These are phyloP conservation scores for Sporisorium exsertum DNA, from an alignment of 1,284 basidiomycete species.

Conservation along the genomic window DNA sequence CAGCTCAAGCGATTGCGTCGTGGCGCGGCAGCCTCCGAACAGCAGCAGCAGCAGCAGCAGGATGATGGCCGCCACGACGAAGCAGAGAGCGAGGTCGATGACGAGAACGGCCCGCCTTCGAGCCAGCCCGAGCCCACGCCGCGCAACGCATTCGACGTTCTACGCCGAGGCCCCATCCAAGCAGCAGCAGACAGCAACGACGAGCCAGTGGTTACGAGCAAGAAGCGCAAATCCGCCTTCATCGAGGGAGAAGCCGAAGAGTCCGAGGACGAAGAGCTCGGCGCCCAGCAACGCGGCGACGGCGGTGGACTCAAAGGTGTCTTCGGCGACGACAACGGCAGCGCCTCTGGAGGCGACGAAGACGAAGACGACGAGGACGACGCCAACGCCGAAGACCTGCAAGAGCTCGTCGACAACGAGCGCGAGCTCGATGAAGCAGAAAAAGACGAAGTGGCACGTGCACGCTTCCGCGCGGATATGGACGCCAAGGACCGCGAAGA, in stretches of 20 bases:
- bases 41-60: background rate
- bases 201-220: conserved; percentile 5
- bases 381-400: conserved; percentile 59
- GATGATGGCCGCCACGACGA: conserved; percentile 1
- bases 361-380: conserved; percentile 58
- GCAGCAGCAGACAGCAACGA: background rate
- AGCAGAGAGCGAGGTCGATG: conserved; percentile 24
- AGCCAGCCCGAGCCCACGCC: conserved; percentile 33
- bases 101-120: conserved; percentile 28
- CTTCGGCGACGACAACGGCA: conserved; percentile 53
- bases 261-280: conserved; percentile 62
- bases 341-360: conserved; percentile 26
- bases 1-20: conserved; percentile 46
- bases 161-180: conserved; percentile 11
- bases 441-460: conserved; percentile 57
- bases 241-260: conserved; percentile 68
- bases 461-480: conserved; percentile 56
- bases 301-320: conserved; percentile 61
- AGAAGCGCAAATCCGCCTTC: conserved; percentile 57
- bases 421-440: conserved; percentile 59
- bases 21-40: conserved; percentile 4
- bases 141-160: conserved; percentile 40
- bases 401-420: conserved; percentile 63
- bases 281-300: conserved; percentile 33
- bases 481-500: conserved; percentile 57